Percentiles rank a stretch among this genome's conserved stretches.
These are phyloP conservation scores for Puccinia triticina DNA, from an alignment of 1,284 basidiomycete species.

Conservation along the genomic window DNA sequence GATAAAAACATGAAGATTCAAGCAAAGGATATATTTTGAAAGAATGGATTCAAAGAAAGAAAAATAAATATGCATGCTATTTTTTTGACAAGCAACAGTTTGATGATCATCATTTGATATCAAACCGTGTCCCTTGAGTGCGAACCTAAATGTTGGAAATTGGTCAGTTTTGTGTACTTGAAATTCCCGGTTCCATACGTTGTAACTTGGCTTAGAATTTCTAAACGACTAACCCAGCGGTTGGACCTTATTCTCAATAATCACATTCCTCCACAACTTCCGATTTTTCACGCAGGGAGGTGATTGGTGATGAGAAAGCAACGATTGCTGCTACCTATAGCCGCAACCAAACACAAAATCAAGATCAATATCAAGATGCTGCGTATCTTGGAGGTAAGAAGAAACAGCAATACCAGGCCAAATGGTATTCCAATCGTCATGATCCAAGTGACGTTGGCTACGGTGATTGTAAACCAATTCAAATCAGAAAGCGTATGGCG, in stretches of 20 bases:
- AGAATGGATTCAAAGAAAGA: no score
- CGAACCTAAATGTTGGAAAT: no score
- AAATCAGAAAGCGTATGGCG: constrained; percentile 5
- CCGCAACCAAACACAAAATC: background rate
- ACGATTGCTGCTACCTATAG: background rate
- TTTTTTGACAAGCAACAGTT: no score
- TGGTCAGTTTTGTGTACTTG: no score
- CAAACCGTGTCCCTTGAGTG: no score
- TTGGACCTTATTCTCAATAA: background rate
- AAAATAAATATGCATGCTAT: no score
- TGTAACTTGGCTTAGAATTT: background rate
- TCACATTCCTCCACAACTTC: background rate
- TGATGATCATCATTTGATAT: no score
- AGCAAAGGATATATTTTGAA: no score
- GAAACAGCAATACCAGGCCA: background rate
- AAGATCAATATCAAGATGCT: background rate
- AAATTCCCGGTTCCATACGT: no score
- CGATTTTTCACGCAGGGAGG: background rate
- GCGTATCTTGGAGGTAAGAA: background rate
- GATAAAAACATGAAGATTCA: no score
- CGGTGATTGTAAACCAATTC: background rate
- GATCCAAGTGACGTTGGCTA: constrained; percentile 5
- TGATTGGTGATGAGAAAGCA: constrained; percentile 18
- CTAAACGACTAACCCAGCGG: background rate
- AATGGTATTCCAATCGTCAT: constrained; percentile 20